Percentiles rank a stretch among this genome's conserved stretches.
phyloP scores from a whole-genome alignment of 306 rosid genomes.

The Urtica urens region DNA sequence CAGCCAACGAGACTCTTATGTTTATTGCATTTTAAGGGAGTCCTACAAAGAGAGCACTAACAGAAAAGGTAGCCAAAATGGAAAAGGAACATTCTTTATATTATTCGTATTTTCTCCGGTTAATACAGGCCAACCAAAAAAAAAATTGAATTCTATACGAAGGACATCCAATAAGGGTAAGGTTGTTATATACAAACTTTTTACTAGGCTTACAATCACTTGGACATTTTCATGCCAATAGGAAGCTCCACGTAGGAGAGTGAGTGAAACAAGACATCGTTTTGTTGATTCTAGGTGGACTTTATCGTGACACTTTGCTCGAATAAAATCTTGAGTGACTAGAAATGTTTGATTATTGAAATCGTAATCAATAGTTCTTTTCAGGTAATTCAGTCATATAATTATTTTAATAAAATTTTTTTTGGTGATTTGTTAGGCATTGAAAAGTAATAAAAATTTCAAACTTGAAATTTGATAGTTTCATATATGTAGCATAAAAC shows the following conservation, averaged over 20 bases:
- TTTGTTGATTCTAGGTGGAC: neutral
- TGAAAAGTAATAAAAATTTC: too few relatives aligned
- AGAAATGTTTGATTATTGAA: too few relatives aligned
- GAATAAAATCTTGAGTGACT: too few relatives aligned
- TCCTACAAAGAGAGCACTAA: conserved; percentile 11
- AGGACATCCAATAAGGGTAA: neutral
- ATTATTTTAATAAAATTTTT: too few relatives aligned
- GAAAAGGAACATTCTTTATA: conserved; percentile 1
- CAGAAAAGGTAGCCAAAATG: neutral
- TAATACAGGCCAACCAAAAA: neutral
- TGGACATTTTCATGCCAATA: neutral
- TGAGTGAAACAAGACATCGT: neutral
- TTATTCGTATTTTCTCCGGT: neutral
- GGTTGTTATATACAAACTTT: neutral
- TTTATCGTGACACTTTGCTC: too few relatives aligned
- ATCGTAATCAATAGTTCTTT: too few relatives aligned
- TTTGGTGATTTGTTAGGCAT: too few relatives aligned
- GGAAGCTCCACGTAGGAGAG: neutral
- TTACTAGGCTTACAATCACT: neutral
- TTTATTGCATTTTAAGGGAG: neutral
- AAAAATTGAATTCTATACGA: neutral
- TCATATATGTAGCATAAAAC: too few relatives aligned
- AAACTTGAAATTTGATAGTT: too few relatives aligned
- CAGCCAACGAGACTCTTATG: conserved; percentile 1
- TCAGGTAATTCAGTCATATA: too few relatives aligned